These are phyloP conservation scores for Dioszegia hungarica DNA, from an alignment of 768 basidiomycete genomes.

Conservation along the genomic window DNA sequence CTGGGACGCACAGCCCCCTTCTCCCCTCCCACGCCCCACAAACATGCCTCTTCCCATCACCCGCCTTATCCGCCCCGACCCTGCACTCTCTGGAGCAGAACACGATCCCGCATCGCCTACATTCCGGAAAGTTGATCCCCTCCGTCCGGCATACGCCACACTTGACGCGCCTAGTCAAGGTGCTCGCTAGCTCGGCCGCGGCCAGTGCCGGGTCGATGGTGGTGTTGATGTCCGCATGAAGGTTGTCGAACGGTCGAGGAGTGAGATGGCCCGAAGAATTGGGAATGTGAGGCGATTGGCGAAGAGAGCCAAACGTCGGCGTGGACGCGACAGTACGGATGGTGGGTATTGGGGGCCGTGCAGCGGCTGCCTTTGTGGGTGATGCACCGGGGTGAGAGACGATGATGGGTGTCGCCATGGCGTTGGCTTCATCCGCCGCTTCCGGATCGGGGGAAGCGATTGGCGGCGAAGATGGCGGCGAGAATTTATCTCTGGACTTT, in stretches of 20 bases:
- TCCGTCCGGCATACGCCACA: constrained; percentile 33
- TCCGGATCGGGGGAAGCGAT: background rate
- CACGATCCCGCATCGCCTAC: constrained; percentile 37
- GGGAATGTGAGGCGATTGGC: background rate
- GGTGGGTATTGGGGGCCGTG: background rate
- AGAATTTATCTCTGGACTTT: background rate
- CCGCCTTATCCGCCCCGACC: constrained; percentile 27
- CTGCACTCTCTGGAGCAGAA: constrained; percentile 42
- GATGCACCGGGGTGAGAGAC: background rate
- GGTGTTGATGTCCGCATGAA: constrained; percentile 13
- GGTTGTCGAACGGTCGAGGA: constrained; percentile 9
- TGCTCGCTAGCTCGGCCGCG: constrained; percentile 32
- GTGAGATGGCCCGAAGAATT: background rate
- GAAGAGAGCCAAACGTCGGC: constrained; percentile 3
- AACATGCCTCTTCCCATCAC: constrained; percentile 40
- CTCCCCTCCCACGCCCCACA: constrained; percentile 34
- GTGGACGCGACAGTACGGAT: constrained; percentile 9
- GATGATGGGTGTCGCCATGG: background rate
- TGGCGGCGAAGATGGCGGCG: background rate
- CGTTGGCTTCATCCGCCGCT: background rate
- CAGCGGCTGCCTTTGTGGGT: background rate
- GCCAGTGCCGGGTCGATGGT: constrained; percentile 32
- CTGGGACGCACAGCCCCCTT: constrained; percentile 2
- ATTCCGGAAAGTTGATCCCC: constrained; percentile 43
- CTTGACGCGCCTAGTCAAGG: constrained; percentile 32